phyloP scores from a whole-genome alignment of 495 filamentous ascomycete species.

The Penicillium chermesinum region DNA sequence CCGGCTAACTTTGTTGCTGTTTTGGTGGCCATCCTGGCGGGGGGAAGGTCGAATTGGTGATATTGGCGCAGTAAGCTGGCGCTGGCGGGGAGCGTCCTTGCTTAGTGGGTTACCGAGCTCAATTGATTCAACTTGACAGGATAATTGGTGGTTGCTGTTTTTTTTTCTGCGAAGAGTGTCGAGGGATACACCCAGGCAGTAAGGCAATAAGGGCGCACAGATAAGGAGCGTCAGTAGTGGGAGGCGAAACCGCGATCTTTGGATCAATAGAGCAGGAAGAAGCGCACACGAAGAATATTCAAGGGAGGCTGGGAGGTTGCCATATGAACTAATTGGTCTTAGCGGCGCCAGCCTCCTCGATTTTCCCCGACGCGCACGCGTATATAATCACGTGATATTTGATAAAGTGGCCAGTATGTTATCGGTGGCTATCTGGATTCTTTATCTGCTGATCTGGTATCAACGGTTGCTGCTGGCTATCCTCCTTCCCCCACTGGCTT shows the following conservation, averaged over 20 bases:
- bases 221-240: not conserved
- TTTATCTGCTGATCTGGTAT: not conserved
- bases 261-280: not conserved
- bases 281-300: not conserved
- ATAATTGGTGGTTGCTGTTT: not conserved
- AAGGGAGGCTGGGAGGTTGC: conserved; percentile 12
- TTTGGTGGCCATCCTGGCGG: conserved; percentile 19
- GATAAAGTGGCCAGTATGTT: not conserved
- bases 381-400: conserved; percentile 1
- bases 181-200: conserved; percentile 8
- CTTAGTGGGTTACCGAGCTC: no score
- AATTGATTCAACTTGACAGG: no score
- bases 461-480: no score
- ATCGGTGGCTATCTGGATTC: not conserved
- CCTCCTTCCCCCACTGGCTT: not conserved
- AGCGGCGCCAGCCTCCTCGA: conserved; percentile 10
- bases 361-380: conserved; percentile 7
- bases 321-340: conserved; percentile 17
- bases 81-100: not conserved
- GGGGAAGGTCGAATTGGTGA: not conserved
- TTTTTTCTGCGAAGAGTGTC: not conserved
- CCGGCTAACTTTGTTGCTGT: conserved; percentile 8
- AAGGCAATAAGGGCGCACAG: not conserved
- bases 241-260: not conserved
- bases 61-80: not conserved